Conservation (phyloP, 768 basidiomycete genomes). For the Lactarius psammicola region DNA sequence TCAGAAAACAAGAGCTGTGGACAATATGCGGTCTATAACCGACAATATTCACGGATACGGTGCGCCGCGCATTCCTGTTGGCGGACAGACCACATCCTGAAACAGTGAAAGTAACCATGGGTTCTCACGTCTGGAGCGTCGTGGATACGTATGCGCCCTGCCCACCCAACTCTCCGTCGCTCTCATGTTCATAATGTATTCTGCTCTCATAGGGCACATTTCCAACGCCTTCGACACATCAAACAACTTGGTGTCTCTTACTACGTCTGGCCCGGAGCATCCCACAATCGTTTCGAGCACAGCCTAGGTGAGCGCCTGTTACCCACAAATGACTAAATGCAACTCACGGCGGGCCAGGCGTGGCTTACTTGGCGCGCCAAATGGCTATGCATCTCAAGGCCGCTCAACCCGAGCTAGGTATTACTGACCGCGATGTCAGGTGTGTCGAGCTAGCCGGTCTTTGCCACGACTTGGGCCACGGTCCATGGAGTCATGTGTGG, state of each 20-base stretch:
- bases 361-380: slow-evolving; percentile 67
- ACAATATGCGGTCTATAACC: slow-evolving; percentile 17
- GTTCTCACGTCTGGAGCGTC: slow-evolving; percentile 43
- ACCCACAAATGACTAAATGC: neutral
- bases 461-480: slow-evolving; percentile 84
- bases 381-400: slow-evolving; percentile 56
- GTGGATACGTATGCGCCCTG: slow-evolving; percentile 64
- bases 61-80: slow-evolving; percentile 1
- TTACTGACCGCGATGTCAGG: slow-evolving; percentile 67
- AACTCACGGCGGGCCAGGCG: slow-evolving; percentile 49
- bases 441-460: slow-evolving; percentile 81
- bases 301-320: slow-evolving; percentile 54
- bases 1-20: slow-evolving; percentile 1
- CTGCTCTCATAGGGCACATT: slow-evolving; percentile 50
- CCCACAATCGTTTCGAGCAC: slow-evolving; percentile 84
- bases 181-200: neutral
- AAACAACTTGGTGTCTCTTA: slow-evolving; percentile 80
- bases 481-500: slow-evolving; percentile 87
- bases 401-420: slow-evolving; percentile 59
- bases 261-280: slow-evolving; percentile 73
- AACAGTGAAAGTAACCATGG: slow-evolving; percentile 16
- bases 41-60: slow-evolving; percentile 23
- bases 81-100: neutral
- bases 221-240: slow-evolving; percentile 72
- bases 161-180: too few species aligned